Evolutionary conservation across 2,329 filamentous ascomycete species (phyloP), one percentile per base, ranked within the genome.

Genomic region (Juglanconis sp.): DNA sequence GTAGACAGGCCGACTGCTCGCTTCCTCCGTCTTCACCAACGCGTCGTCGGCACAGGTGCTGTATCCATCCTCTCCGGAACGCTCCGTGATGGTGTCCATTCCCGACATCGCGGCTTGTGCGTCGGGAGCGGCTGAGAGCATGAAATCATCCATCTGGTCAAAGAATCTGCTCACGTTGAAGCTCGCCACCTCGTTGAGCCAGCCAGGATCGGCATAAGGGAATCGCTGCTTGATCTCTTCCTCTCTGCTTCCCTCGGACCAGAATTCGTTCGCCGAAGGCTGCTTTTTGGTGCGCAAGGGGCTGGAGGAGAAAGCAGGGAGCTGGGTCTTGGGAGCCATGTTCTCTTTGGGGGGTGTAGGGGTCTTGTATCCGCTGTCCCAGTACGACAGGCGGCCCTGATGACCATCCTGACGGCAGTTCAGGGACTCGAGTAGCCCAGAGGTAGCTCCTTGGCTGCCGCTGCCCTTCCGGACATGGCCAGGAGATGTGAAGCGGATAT

Each of bases 331-430:
- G 42, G n/a, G 42, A 46, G 42, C 4, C 8, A 24, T 46, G 15
- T 46, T 17, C 42, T 7, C 8, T 7, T 46, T 46, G 15, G 17
- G 42, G 8, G 42, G 4, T 46, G 3, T 3, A 4, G 17, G 42
- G 5, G n/a, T 15, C 15, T 51, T n/a, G 35, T 56, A 47, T 8
- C 10, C 32, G 3, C 40, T 48, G 32, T 62, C 62, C 56, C 56
- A 56, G 38, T 59, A 61, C 35, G 62, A 62, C 6, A 64, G 46
- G 11, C 59, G 62, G 34, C 62, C 62, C n/a, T 53, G 47, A 5
- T 55, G 24, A 24, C 24, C 50, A 36, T 9, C 46, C 30, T 31
- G 38, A 35, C 24, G 42, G 13, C 24, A 13, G 4, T 13, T 9
- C 9, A 36, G 11, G 10, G 32, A 47, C 31, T 52, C 35, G 31